A percentile compares a stretch with the other conserved stretches of the same genome.
phyloP scores from a whole-genome alignment of 768 basidiomycete species.

The Cubamyces lactineus region DNA sequence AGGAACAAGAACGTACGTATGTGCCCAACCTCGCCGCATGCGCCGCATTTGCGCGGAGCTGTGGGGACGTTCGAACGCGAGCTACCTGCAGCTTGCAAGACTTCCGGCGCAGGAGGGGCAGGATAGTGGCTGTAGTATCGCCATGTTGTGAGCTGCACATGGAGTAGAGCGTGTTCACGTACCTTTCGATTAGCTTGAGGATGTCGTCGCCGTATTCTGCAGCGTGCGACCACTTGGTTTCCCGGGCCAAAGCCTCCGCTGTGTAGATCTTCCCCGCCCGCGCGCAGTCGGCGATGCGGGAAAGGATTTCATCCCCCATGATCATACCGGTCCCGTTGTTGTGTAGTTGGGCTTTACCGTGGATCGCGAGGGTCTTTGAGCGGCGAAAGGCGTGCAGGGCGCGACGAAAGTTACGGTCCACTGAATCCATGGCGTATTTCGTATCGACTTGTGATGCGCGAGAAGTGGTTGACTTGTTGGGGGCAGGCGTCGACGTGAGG shows the following conservation, averaged over 20 bases:
- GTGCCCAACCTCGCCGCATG: neutral
- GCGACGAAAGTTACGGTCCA: neutral
- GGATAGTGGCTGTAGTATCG: neutral
- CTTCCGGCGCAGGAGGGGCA: too few species aligned
- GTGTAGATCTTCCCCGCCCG: conserved; percentile 28
- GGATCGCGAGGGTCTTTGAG: conserved; percentile 6
- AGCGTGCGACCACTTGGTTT: conserved; percentile 29
- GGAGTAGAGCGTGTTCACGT: neutral
- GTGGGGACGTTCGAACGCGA: too few species aligned
- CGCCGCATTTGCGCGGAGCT: neutral
- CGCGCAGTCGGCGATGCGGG: conserved; percentile 32
- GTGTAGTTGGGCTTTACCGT: conserved; percentile 8
- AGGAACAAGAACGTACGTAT: neutral
- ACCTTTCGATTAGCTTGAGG: neutral
- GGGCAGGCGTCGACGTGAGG: neutral
- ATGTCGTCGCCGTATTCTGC: conserved; percentile 15
- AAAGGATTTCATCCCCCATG: conserved; percentile 27
- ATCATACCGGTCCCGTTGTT: conserved; percentile 28
- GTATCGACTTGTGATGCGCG: conserved; percentile 18
- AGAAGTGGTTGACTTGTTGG: neutral
- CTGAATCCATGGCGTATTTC: conserved; percentile 15
- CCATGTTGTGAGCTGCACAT: neutral
- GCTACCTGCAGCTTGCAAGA: too few species aligned
- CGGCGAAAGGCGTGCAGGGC: conserved; percentile 26
- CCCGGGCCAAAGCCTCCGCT: conserved; percentile 20